Base-by-base conservation (phyloP, 2,329 filamentous ascomycete species). In the Fusarium heterosporum region DNA sequence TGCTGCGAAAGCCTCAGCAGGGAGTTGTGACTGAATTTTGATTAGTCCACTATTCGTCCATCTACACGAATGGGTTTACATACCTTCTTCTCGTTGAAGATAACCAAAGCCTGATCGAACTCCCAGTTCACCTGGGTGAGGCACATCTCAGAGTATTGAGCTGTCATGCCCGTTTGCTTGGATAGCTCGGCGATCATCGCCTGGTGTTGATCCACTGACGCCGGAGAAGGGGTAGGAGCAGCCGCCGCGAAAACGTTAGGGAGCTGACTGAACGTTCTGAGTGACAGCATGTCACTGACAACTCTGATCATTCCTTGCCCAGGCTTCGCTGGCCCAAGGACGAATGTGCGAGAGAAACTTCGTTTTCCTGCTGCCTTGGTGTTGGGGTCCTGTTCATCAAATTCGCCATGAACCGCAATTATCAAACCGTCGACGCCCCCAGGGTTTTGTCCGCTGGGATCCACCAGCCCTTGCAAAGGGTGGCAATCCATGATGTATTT, bases 401-500 rank as follows among this genome's bases (percentile, higher is more conserved):
- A 96, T 72, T 95, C 91, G 64, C 93, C 92, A 71, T 96, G 91
- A n/a, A 95, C 84, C 9, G 86, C 90, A 68, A 96, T 86, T 48
- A 92, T 85, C 66, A 96, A 86, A 9, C 93, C 93, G 66, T 92
- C 91, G 19, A 95, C 92, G 6, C 92, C 92, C 19, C 81, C 80
- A 1, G 80, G 75, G 62, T 84, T 89, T 66, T 89, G 83, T 2
- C 89, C 88, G 13, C 84, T 85, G 4, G 89, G 89, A 70, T 96
- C 93, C 4, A 86, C 85, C 25, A 96, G 83, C 32, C 90, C 89
- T 3, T 89, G 86, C 32, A 94, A 82, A 16, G 90, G 85, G 71
- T 93, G 90, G 69, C 92, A 94, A 78, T 97, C 93, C 74, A 97
- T 88, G 51, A 93, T 87, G 84, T 93, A 97, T 71, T 93, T 91